These are phyloP conservation scores for Zalaria obscura DNA, from an alignment of 2,329 filamentous ascomycete species.

Conservation along the genomic window DNA sequence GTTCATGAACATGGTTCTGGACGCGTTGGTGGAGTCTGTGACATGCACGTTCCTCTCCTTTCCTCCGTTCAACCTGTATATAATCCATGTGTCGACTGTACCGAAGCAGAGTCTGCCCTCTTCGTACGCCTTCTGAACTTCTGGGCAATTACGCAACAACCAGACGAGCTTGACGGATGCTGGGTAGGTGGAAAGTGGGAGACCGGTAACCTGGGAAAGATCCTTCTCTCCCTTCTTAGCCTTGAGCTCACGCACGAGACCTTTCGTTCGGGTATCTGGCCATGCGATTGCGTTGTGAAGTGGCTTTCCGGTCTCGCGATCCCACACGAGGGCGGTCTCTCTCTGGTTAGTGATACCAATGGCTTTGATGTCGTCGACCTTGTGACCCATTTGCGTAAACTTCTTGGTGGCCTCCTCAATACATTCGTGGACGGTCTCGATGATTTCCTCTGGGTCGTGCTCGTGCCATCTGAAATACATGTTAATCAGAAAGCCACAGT, in stretches of 20 bases:
- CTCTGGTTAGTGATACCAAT: constrained; percentile 80
- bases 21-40: constrained; percentile 79
- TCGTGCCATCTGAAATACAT: constrained; percentile 58
- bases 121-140: constrained; percentile 59
- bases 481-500: too few relatives aligned
- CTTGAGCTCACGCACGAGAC: constrained; percentile 63
- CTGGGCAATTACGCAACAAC: constrained; percentile 56
- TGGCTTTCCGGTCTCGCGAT: constrained; percentile 61
- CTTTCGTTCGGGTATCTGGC: constrained; percentile 69
- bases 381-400: constrained; percentile 54
- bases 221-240: constrained; percentile 49
- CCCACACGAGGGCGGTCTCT: constrained; percentile 80
- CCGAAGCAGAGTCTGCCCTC: constrained; percentile 66
- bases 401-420: constrained; percentile 60
- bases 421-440: constrained; percentile 58
- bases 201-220: constrained; percentile 54
- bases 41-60: constrained; percentile 53
- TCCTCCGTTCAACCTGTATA: constrained; percentile 67
- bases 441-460: constrained; percentile 63
- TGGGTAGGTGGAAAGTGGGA: constrained; percentile 75
- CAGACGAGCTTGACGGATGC: constrained; percentile 72
- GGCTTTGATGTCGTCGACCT: constrained; percentile 51
- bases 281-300: constrained; percentile 74
- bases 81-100: constrained; percentile 73
- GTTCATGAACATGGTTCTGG: constrained; percentile 87